Conservation (phyloP, 2,329 filamentous ascomycete species). For the Diaporthe destruens region DNA sequence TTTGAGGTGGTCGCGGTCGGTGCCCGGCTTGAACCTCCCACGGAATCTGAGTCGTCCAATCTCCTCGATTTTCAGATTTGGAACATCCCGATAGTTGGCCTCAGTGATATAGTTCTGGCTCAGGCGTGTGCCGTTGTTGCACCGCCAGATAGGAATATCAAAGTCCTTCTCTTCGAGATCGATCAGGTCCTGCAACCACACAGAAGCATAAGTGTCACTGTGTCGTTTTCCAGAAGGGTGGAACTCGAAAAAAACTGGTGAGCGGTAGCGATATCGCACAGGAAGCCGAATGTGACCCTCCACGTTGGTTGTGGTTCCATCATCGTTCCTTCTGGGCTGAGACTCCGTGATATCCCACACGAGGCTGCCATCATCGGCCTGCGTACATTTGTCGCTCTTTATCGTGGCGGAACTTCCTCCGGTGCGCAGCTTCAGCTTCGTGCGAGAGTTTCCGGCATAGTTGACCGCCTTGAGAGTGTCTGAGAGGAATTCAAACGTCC, state of each 20-base stretch:
- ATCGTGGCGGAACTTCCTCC: constrained; percentile 85
- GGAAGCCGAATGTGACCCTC: constrained; percentile 73
- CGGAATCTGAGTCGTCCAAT: constrained; percentile 85
- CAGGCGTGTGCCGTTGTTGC: constrained; percentile 78
- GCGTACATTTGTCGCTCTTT: constrained; percentile 71
- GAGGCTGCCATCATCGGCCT: constrained; percentile 68
- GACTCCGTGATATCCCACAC: constrained; percentile 62
- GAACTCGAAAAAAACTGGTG: constrained; percentile 90
- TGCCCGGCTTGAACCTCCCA: constrained; percentile 88
- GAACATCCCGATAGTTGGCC: constrained; percentile 76
- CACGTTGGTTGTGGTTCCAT: constrained; percentile 16
- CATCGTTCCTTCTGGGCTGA: constrained; percentile 53
- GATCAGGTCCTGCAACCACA: constrained; percentile 88
- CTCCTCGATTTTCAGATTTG: constrained; percentile 82
- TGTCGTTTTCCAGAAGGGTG: constrained; percentile 76
- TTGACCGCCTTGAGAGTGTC: constrained; percentile 74
- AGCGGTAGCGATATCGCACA: constrained; percentile 90
- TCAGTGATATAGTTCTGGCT: constrained; percentile 94
- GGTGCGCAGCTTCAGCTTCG: constrained; percentile 84
- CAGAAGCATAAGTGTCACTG: constrained; percentile 79
- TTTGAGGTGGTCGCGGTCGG: constrained; percentile 84
- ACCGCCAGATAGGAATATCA: constrained; percentile 92
- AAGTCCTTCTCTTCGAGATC: constrained; percentile 84
- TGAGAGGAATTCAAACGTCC: constrained; percentile 89
- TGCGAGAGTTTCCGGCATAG: constrained; percentile 73